Conservation (phyloP, 148 eudicot genomes). For the Amaranthus cruentus region DNA sequence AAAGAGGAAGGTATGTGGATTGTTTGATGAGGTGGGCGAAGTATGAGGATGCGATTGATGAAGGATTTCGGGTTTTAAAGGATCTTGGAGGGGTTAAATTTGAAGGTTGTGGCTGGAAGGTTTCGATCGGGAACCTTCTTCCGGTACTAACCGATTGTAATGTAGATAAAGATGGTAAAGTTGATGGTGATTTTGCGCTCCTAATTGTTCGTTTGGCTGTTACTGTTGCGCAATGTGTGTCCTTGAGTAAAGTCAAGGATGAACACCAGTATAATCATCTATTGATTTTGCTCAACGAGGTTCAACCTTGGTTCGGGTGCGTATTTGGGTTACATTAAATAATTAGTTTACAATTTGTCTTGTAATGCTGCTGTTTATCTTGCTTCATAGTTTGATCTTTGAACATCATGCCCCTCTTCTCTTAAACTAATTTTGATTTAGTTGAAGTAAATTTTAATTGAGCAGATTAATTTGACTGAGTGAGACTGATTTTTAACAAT, state of each 20-base stretch:
- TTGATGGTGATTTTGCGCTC: slow-evolving; percentile 42
- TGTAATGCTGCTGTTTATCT: neutral
- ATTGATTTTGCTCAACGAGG: slow-evolving; percentile 45
- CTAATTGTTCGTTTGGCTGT: slow-evolving; percentile 54
- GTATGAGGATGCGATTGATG: slow-evolving; percentile 46
- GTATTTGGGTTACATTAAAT: neutral
- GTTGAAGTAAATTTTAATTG: neutral
- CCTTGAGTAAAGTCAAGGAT: slow-evolving; percentile 38
- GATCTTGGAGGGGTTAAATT: slow-evolving; percentile 24
- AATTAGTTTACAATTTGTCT: neutral
- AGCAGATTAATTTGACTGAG: neutral
- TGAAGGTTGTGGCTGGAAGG: slow-evolving; percentile 20
- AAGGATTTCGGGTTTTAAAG: slow-evolving; percentile 53
- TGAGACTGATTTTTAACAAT: neutral
- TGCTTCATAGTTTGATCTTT: neutral
- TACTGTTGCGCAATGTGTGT: slow-evolving; percentile 47
- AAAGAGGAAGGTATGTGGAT: slow-evolving; percentile 49
- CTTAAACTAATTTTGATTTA: neutral
- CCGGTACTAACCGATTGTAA: slow-evolving; percentile 29
- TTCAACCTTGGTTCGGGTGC: slow-evolving; percentile 70
- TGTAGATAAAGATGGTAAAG: slow-evolving; percentile 1
- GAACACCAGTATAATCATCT: slow-evolving; percentile 41
- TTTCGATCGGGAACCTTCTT: slow-evolving; percentile 24
- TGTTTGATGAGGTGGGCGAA: slow-evolving; percentile 55
- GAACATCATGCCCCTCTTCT: neutral